These are phyloP conservation scores for Agapanthus africanus DNA, from an alignment of 106 monocot species.

Conservation along the genomic window DNA sequence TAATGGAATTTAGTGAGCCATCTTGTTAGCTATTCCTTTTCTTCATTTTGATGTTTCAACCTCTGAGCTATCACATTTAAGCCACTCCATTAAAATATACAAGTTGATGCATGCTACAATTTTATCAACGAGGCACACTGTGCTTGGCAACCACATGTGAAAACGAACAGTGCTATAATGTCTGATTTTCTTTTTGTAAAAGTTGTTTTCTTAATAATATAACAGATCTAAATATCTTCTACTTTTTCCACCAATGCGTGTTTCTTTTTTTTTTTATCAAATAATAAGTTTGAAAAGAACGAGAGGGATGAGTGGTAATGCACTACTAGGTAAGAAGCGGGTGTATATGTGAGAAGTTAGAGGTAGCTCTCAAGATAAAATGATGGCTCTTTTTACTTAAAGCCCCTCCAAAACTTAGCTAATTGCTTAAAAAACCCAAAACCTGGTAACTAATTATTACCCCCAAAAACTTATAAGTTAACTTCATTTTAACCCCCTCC, in stretches of 20 bases:
- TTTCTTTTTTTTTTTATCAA: too few relatives aligned
- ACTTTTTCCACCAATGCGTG: neutral
- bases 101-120: neutral
- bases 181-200: neutral
- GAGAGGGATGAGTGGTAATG: too few relatives aligned
- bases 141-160: neutral
- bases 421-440: too few relatives aligned
- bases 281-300: too few relatives aligned
- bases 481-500: too few relatives aligned
- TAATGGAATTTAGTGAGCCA: neutral
- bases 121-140: neutral
- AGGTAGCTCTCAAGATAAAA: too few relatives aligned
- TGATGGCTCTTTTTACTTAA: too few relatives aligned
- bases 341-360: too few relatives aligned
- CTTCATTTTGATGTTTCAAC: conserved; percentile 9
- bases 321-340: too few relatives aligned
- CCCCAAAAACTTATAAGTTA: too few relatives aligned
- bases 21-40: neutral
- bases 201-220: neutral
- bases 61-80: neutral
- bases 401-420: too few relatives aligned
- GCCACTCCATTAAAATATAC: neutral
- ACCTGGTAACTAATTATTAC: too few relatives aligned
- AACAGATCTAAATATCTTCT: neutral
- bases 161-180: neutral